These are phyloP conservation scores for Saturnispora mendoncae DNA, from an alignment of 805 yeast genomes.

Conservation along the genomic window DNA sequence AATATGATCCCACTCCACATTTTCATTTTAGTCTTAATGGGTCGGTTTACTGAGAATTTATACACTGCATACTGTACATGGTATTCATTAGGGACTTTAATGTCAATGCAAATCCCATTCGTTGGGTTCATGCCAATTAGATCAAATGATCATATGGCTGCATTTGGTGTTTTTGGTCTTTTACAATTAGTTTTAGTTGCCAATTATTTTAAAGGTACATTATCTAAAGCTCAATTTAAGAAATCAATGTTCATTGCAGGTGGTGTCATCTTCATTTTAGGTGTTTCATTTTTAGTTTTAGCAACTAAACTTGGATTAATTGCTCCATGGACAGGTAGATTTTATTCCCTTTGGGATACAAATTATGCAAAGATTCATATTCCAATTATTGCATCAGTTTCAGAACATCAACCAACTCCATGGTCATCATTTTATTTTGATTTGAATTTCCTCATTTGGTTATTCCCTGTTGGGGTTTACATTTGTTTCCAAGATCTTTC, in stretches of 20 bases:
- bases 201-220: conserved; percentile 64
- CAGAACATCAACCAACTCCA: conserved; percentile 99
- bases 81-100: conserved; percentile 95
- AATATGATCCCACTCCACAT: conserved; percentile 94
- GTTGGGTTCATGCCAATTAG: conserved; percentile 96
- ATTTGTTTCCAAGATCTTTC: conserved; percentile 80
- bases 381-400: conserved; percentile 96
- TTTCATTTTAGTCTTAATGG: conserved; percentile 85
- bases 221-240: conserved; percentile 66
- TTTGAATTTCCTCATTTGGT: conserved; percentile 86
- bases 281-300: conserved; percentile 61
- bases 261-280: conserved; percentile 45
- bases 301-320: conserved; percentile 88
- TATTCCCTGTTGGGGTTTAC: conserved; percentile 96
- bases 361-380: conserved; percentile 95
- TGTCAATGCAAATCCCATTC: conserved; percentile 98
- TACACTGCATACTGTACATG: conserved; percentile 93
- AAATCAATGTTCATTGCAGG: conserved; percentile 56
- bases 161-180: conserved; percentile 93
- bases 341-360: conserved; percentile 97
- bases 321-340: conserved; percentile 99
- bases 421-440: conserved; percentile 99
- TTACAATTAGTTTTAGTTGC: conserved; percentile 86
- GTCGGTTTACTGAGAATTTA: conserved; percentile 74
- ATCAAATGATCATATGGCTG: conserved; percentile 97